Evolutionary conservation across 2,329 filamentous ascomycete species (phyloP), one percentile per base, ranked within the genome.

Genomic region (Cladosporium austrohemisphaericum): DNA sequence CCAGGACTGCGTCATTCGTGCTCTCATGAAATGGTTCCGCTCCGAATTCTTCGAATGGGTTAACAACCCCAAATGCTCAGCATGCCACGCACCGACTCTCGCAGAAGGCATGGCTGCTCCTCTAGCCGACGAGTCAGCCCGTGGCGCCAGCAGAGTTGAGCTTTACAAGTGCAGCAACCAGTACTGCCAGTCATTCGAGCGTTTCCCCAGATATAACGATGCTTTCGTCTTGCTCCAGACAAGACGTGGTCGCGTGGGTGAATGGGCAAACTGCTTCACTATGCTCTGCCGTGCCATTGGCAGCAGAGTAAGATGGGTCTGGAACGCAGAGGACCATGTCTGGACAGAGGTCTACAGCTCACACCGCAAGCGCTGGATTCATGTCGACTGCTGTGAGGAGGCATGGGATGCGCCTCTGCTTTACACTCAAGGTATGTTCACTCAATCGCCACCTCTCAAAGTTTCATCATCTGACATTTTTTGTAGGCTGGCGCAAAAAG

Each of bases 301-400:
- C 41, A 88, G 86, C 52, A 81, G 92, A 53, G 90, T 96, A 19
- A 83, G 93, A 62, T 98, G 93, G 93, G 86, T 98, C 9, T 98
- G 93, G 93, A 97, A 97, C 60, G 85, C 86, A 23, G 93, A 97
- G 69, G 93, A 97, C 67, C 88, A 96, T 64, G 88, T 96, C 20
- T 98, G 93, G 93, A 95, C 91, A 1, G 93, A 97, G 62, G 86
- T 97, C 11, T 98, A 95, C 72, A 96, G 91, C 2, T 88, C 93
- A 55, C 90, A 95, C 70, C 86, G 92, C 64, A 84, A 86, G 67
- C 83, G 90, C 65, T 98, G 93, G 93, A 79, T 97, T n/a, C 92
- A 97, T 59, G 90, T 96, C 33, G 93, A 98, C 67, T 84, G 85
- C 26, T 96, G 92, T 63, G 93, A 97, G 67, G 92, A 92, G 65